These are phyloP conservation scores for Acmispon strigosus DNA, from an alignment of 306 rosid species.

Conservation along the genomic window DNA sequence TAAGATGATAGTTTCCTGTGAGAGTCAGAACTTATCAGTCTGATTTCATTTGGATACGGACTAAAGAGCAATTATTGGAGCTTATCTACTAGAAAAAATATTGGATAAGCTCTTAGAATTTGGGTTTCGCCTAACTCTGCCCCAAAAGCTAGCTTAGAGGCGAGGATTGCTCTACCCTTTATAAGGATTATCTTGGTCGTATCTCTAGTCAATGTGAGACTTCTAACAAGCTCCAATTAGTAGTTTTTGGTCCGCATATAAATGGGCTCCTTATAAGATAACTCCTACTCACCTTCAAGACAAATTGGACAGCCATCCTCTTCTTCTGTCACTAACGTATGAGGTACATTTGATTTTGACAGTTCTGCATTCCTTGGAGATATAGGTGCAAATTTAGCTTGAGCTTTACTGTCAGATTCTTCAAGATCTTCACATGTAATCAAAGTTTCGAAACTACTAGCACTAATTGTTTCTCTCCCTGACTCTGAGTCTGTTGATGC, in stretches of 20 bases:
- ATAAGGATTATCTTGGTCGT: too few relatives aligned
- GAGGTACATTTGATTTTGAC: conserved; percentile 32
- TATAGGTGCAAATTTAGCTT: conserved; percentile 30
- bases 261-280: neutral
- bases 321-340: conserved; percentile 41
- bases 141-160: too few relatives aligned
- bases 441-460: conserved; percentile 48
- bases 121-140: too few relatives aligned
- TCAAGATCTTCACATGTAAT: conserved; percentile 47
- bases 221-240: too few relatives aligned
- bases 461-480: conserved; percentile 40
- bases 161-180: too few relatives aligned
- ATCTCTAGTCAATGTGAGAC: too few relatives aligned
- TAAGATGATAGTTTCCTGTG: neutral
- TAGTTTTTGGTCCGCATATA: too few relatives aligned
- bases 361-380: conserved; percentile 39
- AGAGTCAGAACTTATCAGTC: neutral
- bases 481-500: conserved; percentile 47
- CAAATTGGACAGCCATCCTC: conserved; percentile 86
- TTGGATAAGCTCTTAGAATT: too few relatives aligned
- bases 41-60: neutral
- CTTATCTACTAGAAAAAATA: too few relatives aligned
- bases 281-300: conserved; percentile 55
- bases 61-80: too few relatives aligned
- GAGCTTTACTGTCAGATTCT: conserved; percentile 47